phyloP scores from a whole-genome alignment of 1,284 basidiomycete genomes.

The Boletus semigastroideus region DNA sequence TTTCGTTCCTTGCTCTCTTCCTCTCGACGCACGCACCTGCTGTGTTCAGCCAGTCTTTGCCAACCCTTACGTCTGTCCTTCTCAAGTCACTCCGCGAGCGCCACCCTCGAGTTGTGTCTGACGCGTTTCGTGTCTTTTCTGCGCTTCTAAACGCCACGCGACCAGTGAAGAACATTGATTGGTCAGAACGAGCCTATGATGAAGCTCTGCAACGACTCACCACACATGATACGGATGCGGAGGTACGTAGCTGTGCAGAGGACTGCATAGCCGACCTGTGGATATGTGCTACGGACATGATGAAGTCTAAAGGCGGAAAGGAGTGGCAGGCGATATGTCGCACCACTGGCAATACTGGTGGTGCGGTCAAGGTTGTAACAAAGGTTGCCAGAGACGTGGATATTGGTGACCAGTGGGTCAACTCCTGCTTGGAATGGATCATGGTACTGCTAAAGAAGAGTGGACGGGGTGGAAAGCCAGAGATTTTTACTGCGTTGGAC shows the following conservation, averaged over 20 bases:
- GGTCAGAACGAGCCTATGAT: constrained; percentile 71
- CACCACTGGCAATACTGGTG: constrained; percentile 69
- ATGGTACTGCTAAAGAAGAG: constrained; percentile 78
- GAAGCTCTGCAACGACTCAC: constrained; percentile 72
- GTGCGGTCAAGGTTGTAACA: constrained; percentile 69
- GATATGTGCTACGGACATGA: constrained; percentile 78
- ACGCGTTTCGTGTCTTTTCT: constrained; percentile 81
- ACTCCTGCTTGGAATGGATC: constrained; percentile 76
- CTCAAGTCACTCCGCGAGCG: constrained; percentile 70
- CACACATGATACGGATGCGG: constrained; percentile 86
- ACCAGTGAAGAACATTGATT: constrained; percentile 58
- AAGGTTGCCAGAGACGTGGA: constrained; percentile 69
- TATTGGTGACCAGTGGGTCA: constrained; percentile 76
- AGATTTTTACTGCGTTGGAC: constrained; percentile 79
- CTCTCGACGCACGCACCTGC: constrained; percentile 78
- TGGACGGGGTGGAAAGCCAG: constrained; percentile 76
- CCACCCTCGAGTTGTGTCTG: constrained; percentile 77
- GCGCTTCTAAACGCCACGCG: constrained; percentile 63
- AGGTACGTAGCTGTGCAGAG: constrained; percentile 84
- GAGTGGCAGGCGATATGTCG: constrained; percentile 85
- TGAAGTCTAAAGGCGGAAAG: constrained; percentile 56
- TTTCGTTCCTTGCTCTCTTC: constrained; percentile 84
- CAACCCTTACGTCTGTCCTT: constrained; percentile 69
- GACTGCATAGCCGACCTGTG: constrained; percentile 84
- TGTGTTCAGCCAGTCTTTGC: constrained; percentile 61